Conservation (phyloP, 2,329 filamentous ascomycete species). For the Diplodia intermedia region DNA sequence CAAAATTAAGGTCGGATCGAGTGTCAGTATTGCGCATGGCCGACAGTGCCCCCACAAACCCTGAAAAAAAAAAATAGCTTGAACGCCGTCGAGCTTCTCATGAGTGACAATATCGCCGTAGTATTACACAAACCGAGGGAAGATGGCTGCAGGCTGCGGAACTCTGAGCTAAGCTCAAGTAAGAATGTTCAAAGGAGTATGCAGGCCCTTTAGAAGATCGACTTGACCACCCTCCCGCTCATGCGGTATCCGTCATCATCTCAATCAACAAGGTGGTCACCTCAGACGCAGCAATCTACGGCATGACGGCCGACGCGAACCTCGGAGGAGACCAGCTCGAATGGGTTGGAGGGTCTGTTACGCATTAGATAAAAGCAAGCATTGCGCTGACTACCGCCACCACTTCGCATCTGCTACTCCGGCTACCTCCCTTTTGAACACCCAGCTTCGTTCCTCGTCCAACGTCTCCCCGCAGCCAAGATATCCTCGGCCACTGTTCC, state of each 20-base stretch:
- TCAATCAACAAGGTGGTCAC: slow-evolving; percentile 51
- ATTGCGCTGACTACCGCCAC: neutral
- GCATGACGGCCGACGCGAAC: slow-evolving; percentile 37
- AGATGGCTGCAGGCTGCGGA: neutral
- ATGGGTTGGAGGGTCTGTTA: slow-evolving; percentile 36
- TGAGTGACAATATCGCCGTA: neutral
- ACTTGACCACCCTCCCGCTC: slow-evolving; percentile 7
- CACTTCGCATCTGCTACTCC: slow-evolving; percentile 36
- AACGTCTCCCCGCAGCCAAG: slow-evolving; percentile 38
- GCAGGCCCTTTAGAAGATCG: slow-evolving; percentile 9
- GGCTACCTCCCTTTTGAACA: slow-evolving; percentile 38
- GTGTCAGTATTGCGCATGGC: no score
- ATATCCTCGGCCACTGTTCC: slow-evolving; percentile 36
- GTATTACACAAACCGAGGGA: neutral
- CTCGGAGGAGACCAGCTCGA: slow-evolving; percentile 39
- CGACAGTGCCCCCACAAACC: no score
- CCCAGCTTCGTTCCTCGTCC: slow-evolving; percentile 36
- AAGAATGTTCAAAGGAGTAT: neutral
- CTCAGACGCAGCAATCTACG: slow-evolving; percentile 39
- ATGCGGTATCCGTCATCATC: slow-evolving; percentile 32
- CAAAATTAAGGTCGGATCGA: no score
- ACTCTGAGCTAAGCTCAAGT: neutral
- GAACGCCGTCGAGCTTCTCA: no score
- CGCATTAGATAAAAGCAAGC: neutral
- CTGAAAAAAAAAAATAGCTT: neutral